Conservation (phyloP, 257 asterid genomes). For the Scutellaria galericulata region DNA sequence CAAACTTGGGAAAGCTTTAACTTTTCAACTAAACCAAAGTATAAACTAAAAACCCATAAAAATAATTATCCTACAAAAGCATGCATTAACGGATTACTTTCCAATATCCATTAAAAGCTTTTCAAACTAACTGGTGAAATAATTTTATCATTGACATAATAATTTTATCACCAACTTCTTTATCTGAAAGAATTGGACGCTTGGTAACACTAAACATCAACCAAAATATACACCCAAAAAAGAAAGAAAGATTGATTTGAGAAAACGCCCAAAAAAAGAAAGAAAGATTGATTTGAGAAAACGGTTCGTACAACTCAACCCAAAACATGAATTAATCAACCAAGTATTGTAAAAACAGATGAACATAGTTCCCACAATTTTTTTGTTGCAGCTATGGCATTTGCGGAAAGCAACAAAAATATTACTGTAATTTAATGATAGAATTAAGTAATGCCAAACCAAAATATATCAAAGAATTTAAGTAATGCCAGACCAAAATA, state of each 20-base stretch:
- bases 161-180: constrained; percentile 1
- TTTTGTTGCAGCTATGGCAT: not conserved
- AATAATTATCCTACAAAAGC: not conserved
- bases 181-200: constrained; percentile 8
- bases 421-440: no score
- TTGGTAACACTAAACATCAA: constrained; percentile 1
- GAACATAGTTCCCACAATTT: constrained; percentile 6
- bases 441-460: no score
- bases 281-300: not conserved
- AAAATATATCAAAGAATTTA: constrained; percentile 40
- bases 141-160: constrained; percentile 1
- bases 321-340: constrained; percentile 12
- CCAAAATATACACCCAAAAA: not conserved
- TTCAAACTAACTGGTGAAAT: not conserved
- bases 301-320: not conserved
- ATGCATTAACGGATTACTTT: constrained; percentile 17
- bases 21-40: not conserved
- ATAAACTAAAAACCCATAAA: not conserved
- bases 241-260: not conserved
- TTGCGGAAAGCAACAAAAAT: no score
- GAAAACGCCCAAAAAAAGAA: not conserved
- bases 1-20: constrained; percentile 14
- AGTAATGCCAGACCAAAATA: not conserved
- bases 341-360: not conserved
- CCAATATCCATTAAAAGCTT: constrained; percentile 22